Base-by-base conservation (phyloP, 257 asterid genomes). In the Cinchona pubescens region DNA sequence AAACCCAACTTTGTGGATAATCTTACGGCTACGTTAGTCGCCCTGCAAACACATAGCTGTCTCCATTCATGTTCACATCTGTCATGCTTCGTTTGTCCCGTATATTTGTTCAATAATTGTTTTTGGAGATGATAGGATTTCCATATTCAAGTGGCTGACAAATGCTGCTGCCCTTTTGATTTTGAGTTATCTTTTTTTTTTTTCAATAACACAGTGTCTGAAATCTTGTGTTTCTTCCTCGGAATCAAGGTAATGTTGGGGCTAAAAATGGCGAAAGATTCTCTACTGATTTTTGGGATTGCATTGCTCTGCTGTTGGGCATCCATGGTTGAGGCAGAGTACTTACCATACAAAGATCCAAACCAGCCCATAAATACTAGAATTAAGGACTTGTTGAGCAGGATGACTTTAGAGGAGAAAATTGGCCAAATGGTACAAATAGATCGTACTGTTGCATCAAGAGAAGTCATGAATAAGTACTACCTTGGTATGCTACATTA, bases 391-490 rank as follows among this genome's bases (percentile, higher is more conserved):
- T 74, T 91, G 7, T 55, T 91, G 78, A 59, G 65, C 58, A 85
- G 93, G 84, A 91, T 91, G 95, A 91, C 79, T 3, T 80, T 91
- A 23, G 85, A 82, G 35, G 96, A 91, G 78, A 91, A 91, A 78
- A 85, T 91, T 68, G 96, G 96, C 73, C 97, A 89, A 77, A 91
- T 89, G 95, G 85, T 82, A 72, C 95, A 89, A 72, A 89, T 88
- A 6, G 95, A 91, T 42, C 87, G 89, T 49, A 9, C 81, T 6
- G 90, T 86, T 12, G 97, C 93, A 35, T 79, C 91, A 3, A 48
- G 81, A 13, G 69, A 85, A 21, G 90, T 81, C 82, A 79, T 91
- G 82, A 86, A 81, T 51, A 85, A 89, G 49, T 84, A 86, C 81
- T 76, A 49, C 19, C 71, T 88, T 65, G 95, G 97, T 87, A 83